Evolutionary conservation across 306 rosid species (phyloP).

Genomic region (Quercus variabilis): DNA sequence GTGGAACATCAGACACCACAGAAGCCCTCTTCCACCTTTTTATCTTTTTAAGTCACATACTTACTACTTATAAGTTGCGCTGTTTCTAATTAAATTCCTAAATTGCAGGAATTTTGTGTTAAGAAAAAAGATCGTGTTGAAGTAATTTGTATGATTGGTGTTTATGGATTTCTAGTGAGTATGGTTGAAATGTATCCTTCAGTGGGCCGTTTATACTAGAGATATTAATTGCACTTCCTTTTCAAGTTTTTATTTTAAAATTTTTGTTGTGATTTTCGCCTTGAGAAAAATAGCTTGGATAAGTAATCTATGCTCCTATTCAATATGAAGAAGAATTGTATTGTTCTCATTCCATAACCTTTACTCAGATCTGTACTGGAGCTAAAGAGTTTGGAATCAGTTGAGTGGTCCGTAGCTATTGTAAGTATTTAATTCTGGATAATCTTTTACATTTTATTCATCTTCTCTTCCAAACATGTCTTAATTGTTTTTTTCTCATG

Average conservation of each 20-base stretch:
- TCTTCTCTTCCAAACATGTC: no score
- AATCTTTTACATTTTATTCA: not conserved
- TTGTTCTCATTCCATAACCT: conserved; percentile 24
- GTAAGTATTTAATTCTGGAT: conserved; percentile 36
- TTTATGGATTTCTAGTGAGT: conserved; percentile 51
- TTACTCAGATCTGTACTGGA: conserved; percentile 48
- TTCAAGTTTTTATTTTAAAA: not conserved
- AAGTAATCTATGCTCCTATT: not conserved
- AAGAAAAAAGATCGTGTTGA: conserved; percentile 63
- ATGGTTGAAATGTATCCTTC: conserved; percentile 59
- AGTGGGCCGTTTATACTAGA: not conserved
- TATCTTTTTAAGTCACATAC: not conserved
- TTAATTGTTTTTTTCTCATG: no score
- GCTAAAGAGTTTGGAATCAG: conserved; percentile 49
- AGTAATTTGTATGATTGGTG: conserved; percentile 56
- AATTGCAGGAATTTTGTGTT: conserved; percentile 65
- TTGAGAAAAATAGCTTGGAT: no score
- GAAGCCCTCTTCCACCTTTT: not conserved
- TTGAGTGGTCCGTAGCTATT: conserved; percentile 44
- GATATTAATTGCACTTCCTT: not conserved
- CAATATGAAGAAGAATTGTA: not conserved
- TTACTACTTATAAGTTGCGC: not conserved
- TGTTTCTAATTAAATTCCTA: conserved; percentile 4
- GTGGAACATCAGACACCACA: not conserved
- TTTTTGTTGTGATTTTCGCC: not conserved